Base-by-base conservation (phyloP, 2,329 filamentous ascomycete genomes). In the Penicillium sp. region DNA sequence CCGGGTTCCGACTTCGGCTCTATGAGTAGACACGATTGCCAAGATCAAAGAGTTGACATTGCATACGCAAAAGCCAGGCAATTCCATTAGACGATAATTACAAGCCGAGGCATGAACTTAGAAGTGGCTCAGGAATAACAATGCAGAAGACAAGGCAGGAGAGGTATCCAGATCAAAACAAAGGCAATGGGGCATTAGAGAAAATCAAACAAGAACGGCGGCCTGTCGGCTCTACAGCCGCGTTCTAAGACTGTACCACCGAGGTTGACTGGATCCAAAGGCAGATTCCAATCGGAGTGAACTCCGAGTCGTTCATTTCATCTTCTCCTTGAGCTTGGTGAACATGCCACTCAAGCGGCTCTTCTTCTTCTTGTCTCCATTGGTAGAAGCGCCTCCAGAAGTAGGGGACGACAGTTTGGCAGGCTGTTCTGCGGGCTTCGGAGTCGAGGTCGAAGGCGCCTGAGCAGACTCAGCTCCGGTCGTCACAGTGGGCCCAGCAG, bases 331-430 rank as follows among this genome's bases (percentile, higher is more conserved):
- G 48, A 81, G 56, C 62, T 72, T 75, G 28, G 68, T 67, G 64
- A 87, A 80, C 60, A 87, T 79, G 45, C 77, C 72, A 69, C 83
- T 86, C 51, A 84, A 61, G 46, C 83, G 77, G 68, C 80, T 76
- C 75, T 83, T 85, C 76, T 86, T 87, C 73, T 48, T 48, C 33
- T 72, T 69, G 12, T 68, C 53, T 49, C 64, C 64, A 27, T 67
- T 63, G 28, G 63, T 63, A 13, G 68, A 59, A n/a, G 52, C 34
- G 30, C 46, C 43, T 22, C 46, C 45, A 16, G 47, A 51, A 22
- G 45, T 51, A 19, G 40, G 44, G 7, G 52, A 39, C 50, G 52
- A 38, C 48, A 53, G 44, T 56, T 62, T 42, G 12, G 50, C 40
- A 30, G 42, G 3, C 16, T 22, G 25, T 27, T 56, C 45, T 8